phyloP scores from a whole-genome alignment of 139 green algal species.

The Haematococcus lacustris region DNA sequence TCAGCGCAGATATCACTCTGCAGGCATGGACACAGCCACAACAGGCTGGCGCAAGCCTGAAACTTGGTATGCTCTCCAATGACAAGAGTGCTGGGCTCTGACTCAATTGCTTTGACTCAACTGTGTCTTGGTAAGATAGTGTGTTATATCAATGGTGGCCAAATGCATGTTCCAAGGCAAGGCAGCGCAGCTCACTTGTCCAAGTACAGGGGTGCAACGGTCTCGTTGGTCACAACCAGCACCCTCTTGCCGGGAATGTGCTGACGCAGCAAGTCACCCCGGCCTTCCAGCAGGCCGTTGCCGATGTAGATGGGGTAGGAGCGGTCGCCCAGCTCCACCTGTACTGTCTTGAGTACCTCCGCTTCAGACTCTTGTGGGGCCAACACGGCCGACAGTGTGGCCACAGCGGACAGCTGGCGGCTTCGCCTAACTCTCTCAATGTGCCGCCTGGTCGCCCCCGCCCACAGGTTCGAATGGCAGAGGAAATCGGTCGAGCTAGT shows the following conservation, averaged over 20 bases:
- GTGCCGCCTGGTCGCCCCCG: too few species aligned
- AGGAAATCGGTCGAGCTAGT: too few species aligned
- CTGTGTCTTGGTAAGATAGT: too few species aligned
- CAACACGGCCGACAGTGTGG: not conserved
- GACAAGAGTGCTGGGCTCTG: too few species aligned
- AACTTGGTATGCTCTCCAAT: too few species aligned
- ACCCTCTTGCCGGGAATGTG: slow-evolving; percentile 85
- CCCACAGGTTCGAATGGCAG: too few species aligned
- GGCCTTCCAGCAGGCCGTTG: slow-evolving; percentile 60
- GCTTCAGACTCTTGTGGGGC: not conserved
- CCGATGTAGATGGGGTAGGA: slow-evolving; percentile 98
- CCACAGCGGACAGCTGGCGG: not conserved
- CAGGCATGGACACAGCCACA: not conserved
- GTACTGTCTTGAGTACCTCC: slow-evolving; percentile 44
- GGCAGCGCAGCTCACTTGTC: slow-evolving; percentile 76
- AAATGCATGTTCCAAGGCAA: too few species aligned
- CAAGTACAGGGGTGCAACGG: slow-evolving; percentile 87
- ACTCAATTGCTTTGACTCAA: too few species aligned
- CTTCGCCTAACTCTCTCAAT: too few species aligned
- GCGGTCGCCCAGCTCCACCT: slow-evolving; percentile 81
- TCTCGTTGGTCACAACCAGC: slow-evolving; percentile 94
- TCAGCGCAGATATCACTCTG: slow-evolving; percentile 30
- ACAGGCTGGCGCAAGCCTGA: too few species aligned
- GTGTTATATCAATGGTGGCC: too few species aligned
- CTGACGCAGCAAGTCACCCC: slow-evolving; percentile 59